Base-by-base conservation (phyloP, 805 yeast genomes). In the Cephaloascus albidus region DNA sequence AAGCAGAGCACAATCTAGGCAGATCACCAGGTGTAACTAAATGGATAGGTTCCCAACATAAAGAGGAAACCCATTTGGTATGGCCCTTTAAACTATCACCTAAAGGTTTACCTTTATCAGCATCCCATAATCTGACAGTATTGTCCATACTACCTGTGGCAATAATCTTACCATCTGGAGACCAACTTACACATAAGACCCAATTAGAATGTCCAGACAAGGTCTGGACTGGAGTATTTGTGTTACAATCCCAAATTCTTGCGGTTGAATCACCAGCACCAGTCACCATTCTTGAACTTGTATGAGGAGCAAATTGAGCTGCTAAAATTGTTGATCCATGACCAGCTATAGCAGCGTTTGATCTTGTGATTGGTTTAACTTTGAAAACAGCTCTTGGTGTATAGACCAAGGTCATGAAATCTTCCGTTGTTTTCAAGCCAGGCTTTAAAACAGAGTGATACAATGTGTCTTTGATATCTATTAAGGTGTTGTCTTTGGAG, bases 251-350 rank as follows among this genome's bases (percentile, higher is more conserved):
- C 98, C 98, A 93, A 36, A 90, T 75, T 55, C 97, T 71, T 2
- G 97, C 97, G 6, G 97, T 89, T 30, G 82, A 76, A 60, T 93
- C 98, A 35, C 98, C 98, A 4, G 96, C 86, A 30, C 98, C 98
- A 0, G 97, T 84, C 33, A 85, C 93, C 82, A 89, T 78, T 48
- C 85, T 69, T 2, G 89, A 72, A 15, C 90, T 76, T 15, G 89
- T 81, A 52, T 84, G 72, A 23, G 98, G 98, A 2, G 98, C 94
- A 70, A 93, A 93, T 45, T 85, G 89, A 33, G 93, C 83, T 43
- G 96, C 85, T 46, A 93, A 65, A 44, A 93, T 86, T 0, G 97
- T 93, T 2, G 95, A 77, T 1, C 96, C 96, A 56, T 93, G 98
- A 4, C 98, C 98, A 2, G 95, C 76, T 39, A 93, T 90, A 0